Percentiles rank a stretch among this genome's conserved stretches.
phyloP scores from a whole-genome alignment of 345 rosid species.

The Pistacia atlantica region DNA sequence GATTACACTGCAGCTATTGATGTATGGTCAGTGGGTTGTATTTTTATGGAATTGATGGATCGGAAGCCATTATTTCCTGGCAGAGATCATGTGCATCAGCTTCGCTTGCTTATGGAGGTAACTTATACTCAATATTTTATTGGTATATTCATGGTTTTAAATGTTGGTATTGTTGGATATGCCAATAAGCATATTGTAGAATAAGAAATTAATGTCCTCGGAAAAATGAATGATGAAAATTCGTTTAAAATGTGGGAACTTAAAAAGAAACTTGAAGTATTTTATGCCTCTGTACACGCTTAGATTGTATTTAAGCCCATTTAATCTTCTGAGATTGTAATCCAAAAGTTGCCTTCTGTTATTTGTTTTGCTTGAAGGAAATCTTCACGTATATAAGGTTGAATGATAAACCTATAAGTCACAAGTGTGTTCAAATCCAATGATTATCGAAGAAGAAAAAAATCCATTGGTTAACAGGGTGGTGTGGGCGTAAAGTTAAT shows the following conservation, averaged over 20 bases:
- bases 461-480: not conserved
- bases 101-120: slow-evolving; percentile 89
- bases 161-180: not conserved
- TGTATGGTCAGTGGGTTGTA: slow-evolving; percentile 98
- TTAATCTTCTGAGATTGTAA: not conserved
- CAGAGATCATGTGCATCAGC: slow-evolving; percentile 81
- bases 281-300: not conserved
- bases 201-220: not conserved
- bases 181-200: not conserved
- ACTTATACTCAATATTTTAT: slow-evolving; percentile 3
- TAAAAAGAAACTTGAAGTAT: not conserved
- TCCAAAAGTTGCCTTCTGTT: not conserved
- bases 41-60: slow-evolving; percentile 83
- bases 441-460: no score
- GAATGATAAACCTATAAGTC: no score
- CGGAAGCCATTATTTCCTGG: slow-evolving; percentile 91
- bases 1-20: slow-evolving; percentile 90
- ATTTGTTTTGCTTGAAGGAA: no score
- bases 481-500: no score
- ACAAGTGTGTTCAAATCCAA: not conserved
- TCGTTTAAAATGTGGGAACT: not conserved
- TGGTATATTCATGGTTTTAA: not conserved
- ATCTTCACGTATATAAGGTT: no score
- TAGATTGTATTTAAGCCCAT: not conserved
- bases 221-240: not conserved